Evolutionary conservation across 1,284 basidiomycete species (phyloP), one percentile per base, ranked within the genome.

Genomic region (Ceratobasidium sp.): DNA sequence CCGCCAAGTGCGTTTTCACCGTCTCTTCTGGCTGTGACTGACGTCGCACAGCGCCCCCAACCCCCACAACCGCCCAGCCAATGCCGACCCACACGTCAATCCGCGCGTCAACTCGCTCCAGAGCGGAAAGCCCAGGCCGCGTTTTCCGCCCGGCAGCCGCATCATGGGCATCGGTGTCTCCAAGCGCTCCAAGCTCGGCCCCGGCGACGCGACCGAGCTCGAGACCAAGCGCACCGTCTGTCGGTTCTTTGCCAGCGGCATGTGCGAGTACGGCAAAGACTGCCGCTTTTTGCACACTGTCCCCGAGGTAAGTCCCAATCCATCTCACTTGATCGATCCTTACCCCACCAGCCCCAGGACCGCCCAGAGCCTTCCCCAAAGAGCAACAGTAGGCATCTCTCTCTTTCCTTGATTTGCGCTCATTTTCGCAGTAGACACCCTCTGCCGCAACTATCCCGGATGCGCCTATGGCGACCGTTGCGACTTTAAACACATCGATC

Each of bases 191-290:
- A 43, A 57, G 23, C 50, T 55, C 59, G 43, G 59, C 26, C 59
- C 59, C 23, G 39, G 28, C n/a, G 52, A 50, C 28, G 8, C 8
- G 10, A 18, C 10, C 34, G 65, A 69, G 36, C 52, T 18, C 30
- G 67, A 70, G n/a, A 58, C 43, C 12, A 58, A 70, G 30, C 67
- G 67, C 53, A 70, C 67, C 2, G 67, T 70, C 21, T 70, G 67
- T 36, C 39, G 67, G 4, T 70, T 70, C 23, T 70, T 52, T 39
- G 36, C 41, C 9, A 70, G 55, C 21, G 67, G 67, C 3, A 70
- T 70, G 67, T 70, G 67, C 55, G 67, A 70, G 45, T 58, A 70
- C 55, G 53, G 67, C 34, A 70, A 70, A n/a, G 67, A 70, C 67
- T 70, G 67, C 21, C 67, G 67, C 16, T 70, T 70, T 21, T 43